Evolutionary conservation across 208 protist genomes (phyloP).

Genomic region (Leishmania turanica): DNA sequence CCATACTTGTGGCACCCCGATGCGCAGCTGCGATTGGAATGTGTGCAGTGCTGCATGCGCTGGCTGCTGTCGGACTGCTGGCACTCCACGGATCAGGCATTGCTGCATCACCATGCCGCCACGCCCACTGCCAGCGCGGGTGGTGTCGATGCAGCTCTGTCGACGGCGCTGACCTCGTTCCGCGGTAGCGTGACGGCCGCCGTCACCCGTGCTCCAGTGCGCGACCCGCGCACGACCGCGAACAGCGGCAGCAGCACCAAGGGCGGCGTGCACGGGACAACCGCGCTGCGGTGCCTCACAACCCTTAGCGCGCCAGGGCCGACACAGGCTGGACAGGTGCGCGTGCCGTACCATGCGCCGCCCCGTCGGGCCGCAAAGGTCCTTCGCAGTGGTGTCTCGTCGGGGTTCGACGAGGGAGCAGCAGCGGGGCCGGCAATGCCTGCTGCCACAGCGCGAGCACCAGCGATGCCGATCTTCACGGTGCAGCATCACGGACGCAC

Average conservation of each 20-base stretch:
- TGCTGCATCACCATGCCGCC: slow-evolving; percentile 1
- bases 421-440: background rate
- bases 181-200: slow-evolving; percentile 14
- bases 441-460: background rate
- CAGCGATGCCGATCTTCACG: slow-evolving; percentile 15
- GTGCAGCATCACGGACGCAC: slow-evolving; percentile 55
- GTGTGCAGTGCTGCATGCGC: slow-evolving; percentile 60
- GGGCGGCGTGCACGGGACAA: background rate
- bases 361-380: background rate
- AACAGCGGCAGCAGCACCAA: background rate
- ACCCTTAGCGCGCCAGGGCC: background rate
- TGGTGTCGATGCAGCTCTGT: background rate
- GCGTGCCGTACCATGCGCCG: background rate
- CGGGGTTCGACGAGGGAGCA: background rate
- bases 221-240: slow-evolving; percentile 21
- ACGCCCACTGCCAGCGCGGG: background rate
- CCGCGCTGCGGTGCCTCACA: slow-evolving; percentile 8
- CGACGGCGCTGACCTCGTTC: background rate
- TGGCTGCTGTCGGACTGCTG: slow-evolving; percentile 45
- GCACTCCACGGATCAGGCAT: slow-evolving; percentile 19
- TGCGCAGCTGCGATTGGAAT: slow-evolving; percentile 53
- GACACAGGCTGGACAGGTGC: background rate
- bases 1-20: slow-evolving; percentile 73
- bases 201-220: slow-evolving; percentile 23
- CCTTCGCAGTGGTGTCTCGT: background rate